phyloP scores from a whole-genome alignment of 139 green algal genomes.

The Chlorella ohadii region DNA sequence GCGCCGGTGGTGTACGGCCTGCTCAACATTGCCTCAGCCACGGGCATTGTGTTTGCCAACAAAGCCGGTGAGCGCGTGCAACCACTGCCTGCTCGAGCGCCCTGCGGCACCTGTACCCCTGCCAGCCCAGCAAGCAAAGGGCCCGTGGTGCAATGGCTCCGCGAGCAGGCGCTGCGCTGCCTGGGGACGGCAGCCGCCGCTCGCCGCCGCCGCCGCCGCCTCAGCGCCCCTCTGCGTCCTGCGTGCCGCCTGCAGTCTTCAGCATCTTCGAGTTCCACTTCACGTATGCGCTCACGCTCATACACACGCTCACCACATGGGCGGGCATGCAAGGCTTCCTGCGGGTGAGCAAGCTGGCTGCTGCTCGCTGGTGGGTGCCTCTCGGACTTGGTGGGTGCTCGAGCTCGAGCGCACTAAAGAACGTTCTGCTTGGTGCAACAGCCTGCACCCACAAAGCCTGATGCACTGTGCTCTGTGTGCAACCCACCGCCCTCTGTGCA shows the following conservation, averaged over 20 bases:
- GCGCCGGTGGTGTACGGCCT: slow-evolving; percentile 59
- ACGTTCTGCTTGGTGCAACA: too few relatives aligned
- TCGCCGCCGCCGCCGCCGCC: too few relatives aligned
- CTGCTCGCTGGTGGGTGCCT: background rate
- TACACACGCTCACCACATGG: slow-evolving; percentile 86
- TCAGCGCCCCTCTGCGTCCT: too few relatives aligned
- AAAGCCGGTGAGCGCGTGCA: slow-evolving; percentile 59
- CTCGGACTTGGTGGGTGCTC: background rate
- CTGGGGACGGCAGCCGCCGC: too few relatives aligned
- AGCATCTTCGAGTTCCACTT: slow-evolving; percentile 77
- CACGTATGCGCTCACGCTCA: slow-evolving; percentile 82
- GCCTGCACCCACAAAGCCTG: too few relatives aligned
- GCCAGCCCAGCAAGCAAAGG: background rate
- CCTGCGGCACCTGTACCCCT: too few relatives aligned
- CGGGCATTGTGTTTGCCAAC: slow-evolving; percentile 90
- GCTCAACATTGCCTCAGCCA: slow-evolving; percentile 64
- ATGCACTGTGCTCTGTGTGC: too few relatives aligned
- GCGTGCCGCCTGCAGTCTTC: slow-evolving; percentile 56
- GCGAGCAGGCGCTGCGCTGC: too few relatives aligned
- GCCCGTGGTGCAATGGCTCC: too few relatives aligned
- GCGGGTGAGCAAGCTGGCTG: background rate
- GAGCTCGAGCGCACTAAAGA: too few relatives aligned
- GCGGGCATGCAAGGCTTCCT: slow-evolving; percentile 58
- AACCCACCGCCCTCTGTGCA: background rate
- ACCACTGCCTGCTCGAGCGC: background rate